Percentiles rank a stretch among this genome's conserved stretches.
phyloP scores from a whole-genome alignment of 306 rosid species.

The Acmispon strigosus region DNA sequence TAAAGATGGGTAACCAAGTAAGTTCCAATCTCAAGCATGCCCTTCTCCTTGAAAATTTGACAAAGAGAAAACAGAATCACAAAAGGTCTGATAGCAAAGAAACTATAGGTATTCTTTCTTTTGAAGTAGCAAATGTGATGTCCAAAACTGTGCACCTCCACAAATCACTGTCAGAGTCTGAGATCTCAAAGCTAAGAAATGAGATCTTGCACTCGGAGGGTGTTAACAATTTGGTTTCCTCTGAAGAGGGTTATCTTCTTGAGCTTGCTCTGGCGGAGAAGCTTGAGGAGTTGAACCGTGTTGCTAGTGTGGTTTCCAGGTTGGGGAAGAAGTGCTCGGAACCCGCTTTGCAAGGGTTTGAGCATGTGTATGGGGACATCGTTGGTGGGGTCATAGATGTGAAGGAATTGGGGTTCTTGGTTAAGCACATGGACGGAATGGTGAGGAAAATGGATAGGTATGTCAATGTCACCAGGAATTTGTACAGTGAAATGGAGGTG shows the following conservation, averaged over 20 bases:
- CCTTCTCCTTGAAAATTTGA: slow-evolving; percentile 57
- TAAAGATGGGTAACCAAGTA: slow-evolving; percentile 90
- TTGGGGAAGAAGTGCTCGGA: slow-evolving; percentile 79
- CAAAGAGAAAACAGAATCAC: slow-evolving; percentile 40
- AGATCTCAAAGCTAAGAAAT: slow-evolving; percentile 74
- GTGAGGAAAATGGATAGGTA: slow-evolving; percentile 87
- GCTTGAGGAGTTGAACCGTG: slow-evolving; percentile 69
- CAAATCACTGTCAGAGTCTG: slow-evolving; percentile 57
- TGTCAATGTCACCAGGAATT: slow-evolving; percentile 60
- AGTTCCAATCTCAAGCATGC: slow-evolving; percentile 78
- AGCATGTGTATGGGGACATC: slow-evolving; percentile 77
- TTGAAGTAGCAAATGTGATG: slow-evolving; percentile 83
- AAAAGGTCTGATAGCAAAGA: slow-evolving; percentile 31
- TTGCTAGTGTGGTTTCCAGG: slow-evolving; percentile 67
- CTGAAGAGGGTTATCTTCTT: slow-evolving; percentile 54
- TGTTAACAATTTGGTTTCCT: slow-evolving; percentile 58
- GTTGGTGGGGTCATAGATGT: slow-evolving; percentile 64
- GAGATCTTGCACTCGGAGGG: slow-evolving; percentile 77
- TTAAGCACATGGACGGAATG: slow-evolving; percentile 88
- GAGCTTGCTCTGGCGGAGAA: slow-evolving; percentile 80
- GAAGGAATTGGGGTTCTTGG: slow-evolving; percentile 75
- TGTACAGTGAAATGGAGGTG: slow-evolving; percentile 80
- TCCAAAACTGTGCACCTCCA: slow-evolving; percentile 75
- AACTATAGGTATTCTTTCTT: slow-evolving; percentile 71
- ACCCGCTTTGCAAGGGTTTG: slow-evolving; percentile 80